phyloP scores from a whole-genome alignment of 208 protist genomes.

The Phytomonas sp. region DNA sequence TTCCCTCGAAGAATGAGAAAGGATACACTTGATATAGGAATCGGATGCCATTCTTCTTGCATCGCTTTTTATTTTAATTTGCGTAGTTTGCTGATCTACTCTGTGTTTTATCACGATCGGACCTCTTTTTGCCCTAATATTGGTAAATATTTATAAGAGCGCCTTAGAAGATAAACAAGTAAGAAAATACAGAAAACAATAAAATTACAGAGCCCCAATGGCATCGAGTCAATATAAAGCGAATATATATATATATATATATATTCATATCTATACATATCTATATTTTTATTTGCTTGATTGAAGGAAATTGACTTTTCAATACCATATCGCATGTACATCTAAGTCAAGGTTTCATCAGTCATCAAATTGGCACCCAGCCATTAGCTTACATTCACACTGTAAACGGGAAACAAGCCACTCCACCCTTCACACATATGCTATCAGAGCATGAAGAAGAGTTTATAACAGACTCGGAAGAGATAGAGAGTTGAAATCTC shows the following conservation, averaged over 20 bases:
- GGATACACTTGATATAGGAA: background rate
- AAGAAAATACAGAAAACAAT: background rate
- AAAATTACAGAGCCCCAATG: background rate
- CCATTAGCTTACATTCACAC: background rate
- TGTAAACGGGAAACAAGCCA: background rate
- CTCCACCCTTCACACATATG: background rate
- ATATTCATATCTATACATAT: background rate
- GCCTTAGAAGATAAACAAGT: background rate
- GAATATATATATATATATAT: background rate
- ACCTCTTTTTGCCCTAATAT: background rate
- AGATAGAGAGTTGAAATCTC: background rate
- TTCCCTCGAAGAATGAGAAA: conserved; percentile 11
- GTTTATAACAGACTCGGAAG: background rate
- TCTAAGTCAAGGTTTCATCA: background rate
- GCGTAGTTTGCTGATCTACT: background rate
- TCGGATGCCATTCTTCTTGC: background rate
- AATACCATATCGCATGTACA: background rate
- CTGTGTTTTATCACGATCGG: background rate
- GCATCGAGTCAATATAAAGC: background rate
- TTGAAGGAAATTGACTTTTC: background rate
- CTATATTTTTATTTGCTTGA: background rate
- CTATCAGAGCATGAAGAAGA: background rate
- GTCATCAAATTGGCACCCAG: background rate
- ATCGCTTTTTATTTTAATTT: conserved; percentile 3
- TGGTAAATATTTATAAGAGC: background rate